Conservation (phyloP, 306 rosid genomes). For the Malus orientalis region DNA sequence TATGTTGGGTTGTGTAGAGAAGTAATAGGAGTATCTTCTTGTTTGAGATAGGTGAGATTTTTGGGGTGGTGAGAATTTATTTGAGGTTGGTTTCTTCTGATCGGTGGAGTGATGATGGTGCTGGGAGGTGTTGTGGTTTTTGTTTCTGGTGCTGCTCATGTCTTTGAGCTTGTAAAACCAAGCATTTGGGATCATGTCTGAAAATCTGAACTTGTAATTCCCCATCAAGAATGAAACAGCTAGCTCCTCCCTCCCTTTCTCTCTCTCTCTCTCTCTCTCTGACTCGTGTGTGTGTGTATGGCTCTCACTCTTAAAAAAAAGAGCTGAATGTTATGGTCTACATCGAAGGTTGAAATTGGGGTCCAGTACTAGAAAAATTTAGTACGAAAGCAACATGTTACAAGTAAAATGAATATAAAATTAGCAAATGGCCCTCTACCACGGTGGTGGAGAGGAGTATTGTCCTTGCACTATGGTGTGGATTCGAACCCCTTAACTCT, state of each 20-base stretch:
- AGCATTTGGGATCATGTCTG: slow-evolving; percentile 78
- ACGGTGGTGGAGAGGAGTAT: too few relatives aligned
- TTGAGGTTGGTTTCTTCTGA: slow-evolving; percentile 33
- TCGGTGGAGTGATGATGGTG: slow-evolving; percentile 16
- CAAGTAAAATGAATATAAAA: not conserved
- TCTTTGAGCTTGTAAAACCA: slow-evolving; percentile 84
- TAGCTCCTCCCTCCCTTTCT: not conserved
- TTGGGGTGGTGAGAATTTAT: slow-evolving; percentile 21
- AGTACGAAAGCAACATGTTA: not conserved
- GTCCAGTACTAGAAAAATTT: not conserved
- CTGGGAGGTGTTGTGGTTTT: slow-evolving; percentile 31
- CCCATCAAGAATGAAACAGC: slow-evolving; percentile 41
- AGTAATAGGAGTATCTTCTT: slow-evolving; percentile 30
- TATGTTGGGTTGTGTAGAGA: slow-evolving; percentile 30
- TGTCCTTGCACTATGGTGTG: too few relatives aligned
- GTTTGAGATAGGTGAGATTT: slow-evolving; percentile 30
- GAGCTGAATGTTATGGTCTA: not conserved
- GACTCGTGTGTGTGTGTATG: not conserved
- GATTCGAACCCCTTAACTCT: too few relatives aligned
- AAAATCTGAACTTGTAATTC: slow-evolving; percentile 56
- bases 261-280: slow-evolving; percentile 3
- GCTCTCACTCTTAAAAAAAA: not conserved
- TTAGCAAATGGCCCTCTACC: too few relatives aligned
- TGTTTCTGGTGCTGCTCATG: slow-evolving; percentile 58
- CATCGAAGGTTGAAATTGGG: not conserved